These are phyloP conservation scores for Thielaviopsis musarum DNA, from an alignment of 2,329 filamentous ascomycete genomes.

Conservation along the genomic window DNA sequence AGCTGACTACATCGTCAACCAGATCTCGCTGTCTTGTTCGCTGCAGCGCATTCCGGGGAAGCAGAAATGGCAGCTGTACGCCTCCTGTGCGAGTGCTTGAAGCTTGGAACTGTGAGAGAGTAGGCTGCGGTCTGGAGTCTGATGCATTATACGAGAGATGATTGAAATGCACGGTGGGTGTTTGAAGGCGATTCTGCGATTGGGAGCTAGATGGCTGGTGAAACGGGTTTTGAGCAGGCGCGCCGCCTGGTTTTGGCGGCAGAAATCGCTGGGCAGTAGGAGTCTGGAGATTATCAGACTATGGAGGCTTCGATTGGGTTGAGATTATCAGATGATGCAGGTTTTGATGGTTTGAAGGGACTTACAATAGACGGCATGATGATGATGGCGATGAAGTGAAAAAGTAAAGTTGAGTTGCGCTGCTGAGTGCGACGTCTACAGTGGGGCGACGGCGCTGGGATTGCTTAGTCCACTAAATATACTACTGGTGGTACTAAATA, in stretches of 20 bases:
- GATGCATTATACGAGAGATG: neutral
- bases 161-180: neutral
- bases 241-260: neutral
- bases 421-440: neutral
- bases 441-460: neutral
- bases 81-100: neutral
- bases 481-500: too few species aligned
- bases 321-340: neutral
- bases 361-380: neutral
- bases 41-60: neutral
- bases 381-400: neutral
- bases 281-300: neutral
- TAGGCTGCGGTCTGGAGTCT: too few species aligned
- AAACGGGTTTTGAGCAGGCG: neutral
- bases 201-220: neutral
- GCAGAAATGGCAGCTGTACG: neutral
- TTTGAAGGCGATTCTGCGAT: neutral
- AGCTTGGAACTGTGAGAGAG: neutral
- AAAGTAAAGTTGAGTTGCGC: neutral
- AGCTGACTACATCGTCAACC: constrained; percentile 5
- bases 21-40: neutral
- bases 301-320: neutral
- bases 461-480: neutral
- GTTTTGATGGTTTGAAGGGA: neutral
- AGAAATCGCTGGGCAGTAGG: neutral